Evolutionary conservation across 78 protist genomes (phyloP).

Genomic region (Dictyostelium purpureum): DNA sequence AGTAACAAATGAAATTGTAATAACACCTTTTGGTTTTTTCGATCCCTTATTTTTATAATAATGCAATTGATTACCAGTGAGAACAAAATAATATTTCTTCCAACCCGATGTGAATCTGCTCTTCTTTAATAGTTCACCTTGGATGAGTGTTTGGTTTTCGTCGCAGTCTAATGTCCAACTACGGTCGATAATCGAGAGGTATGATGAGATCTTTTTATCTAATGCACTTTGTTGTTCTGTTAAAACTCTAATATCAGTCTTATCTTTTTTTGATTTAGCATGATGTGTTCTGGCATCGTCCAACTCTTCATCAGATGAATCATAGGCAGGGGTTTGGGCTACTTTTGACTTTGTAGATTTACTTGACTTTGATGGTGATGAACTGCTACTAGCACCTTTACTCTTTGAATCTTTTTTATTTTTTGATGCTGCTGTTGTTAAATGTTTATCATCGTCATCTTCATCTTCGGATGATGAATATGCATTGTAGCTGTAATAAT

Average conservation of each 20-base stretch:
- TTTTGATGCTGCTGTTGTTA: not conserved
- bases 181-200: conserved; percentile 21
- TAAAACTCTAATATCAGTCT: conserved; percentile 7
- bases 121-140: conserved; percentile 64
- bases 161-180: conserved; percentile 4
- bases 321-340: not conserved
- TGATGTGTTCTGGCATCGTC: not conserved
- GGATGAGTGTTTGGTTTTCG: not conserved
- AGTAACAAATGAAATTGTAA: conserved; percentile 62
- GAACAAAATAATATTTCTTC: conserved; percentile 65
- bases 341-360: not conserved
- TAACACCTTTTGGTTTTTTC: conserved; percentile 69
- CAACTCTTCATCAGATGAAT: not conserved
- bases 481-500: not conserved
- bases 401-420: too few relatives aligned
- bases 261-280: not conserved
- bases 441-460: not conserved
- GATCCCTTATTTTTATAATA: conserved; percentile 34
- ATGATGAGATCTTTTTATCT: not conserved
- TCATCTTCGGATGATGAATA: conserved; percentile 16
- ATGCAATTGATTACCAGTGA: conserved; percentile 51
- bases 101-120: conserved; percentile 47
- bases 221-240: conserved; percentile 44
- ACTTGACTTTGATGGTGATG: not conserved
- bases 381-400: too few relatives aligned